Evolutionary conservation across 139 green algal species (phyloP).

Genomic region (Haematococcus lacustris): DNA sequence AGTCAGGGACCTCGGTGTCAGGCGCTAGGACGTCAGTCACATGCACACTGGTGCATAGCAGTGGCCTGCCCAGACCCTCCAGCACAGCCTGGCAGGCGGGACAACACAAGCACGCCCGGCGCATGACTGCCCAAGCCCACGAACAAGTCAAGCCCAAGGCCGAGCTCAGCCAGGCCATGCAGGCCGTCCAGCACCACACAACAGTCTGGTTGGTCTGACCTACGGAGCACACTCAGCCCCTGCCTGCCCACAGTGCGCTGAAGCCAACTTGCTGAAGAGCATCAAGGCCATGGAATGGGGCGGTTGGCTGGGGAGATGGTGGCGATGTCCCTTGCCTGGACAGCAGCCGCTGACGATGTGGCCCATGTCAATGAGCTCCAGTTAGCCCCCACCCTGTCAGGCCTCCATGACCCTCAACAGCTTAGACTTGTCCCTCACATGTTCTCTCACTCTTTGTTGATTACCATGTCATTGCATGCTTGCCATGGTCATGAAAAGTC

Average conservation of each 20-base stretch:
- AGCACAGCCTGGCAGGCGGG: constrained; percentile 38
- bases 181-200: background rate
- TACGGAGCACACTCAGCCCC: background rate
- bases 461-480: background rate
- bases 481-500: background rate
- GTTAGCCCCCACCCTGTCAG: too few relatives aligned
- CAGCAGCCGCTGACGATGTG: too few relatives aligned
- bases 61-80: constrained; percentile 45
- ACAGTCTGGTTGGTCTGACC: background rate
- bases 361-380: too few relatives aligned
- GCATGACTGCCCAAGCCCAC: background rate
- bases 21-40: constrained; percentile 32
- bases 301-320: too few relatives aligned
- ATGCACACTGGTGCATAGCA: constrained; percentile 69
- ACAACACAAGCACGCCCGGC: background rate
- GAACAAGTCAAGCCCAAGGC: background rate
- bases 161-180: background rate
- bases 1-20: constrained; percentile 53
- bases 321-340: too few relatives aligned
- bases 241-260: background rate
- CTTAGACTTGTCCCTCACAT: background rate
- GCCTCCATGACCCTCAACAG: too few relatives aligned
- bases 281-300: too few relatives aligned
- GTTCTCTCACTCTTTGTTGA: background rate
- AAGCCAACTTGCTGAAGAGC: too few relatives aligned